phyloP scores from a whole-genome alignment of 1,284 basidiomycete genomes.

The Volvariella volvacea region DNA sequence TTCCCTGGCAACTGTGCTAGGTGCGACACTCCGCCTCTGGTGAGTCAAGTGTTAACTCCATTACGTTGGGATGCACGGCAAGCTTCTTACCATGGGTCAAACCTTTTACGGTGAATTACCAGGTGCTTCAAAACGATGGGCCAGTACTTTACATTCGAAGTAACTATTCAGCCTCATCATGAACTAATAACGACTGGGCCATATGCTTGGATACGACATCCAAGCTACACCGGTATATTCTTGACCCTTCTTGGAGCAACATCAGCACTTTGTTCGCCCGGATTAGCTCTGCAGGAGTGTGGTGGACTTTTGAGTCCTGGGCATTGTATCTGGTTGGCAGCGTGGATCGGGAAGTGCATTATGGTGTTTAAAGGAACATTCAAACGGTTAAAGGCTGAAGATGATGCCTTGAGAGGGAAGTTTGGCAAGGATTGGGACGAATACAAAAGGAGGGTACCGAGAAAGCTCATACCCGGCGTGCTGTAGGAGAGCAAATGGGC shows the following conservation, averaged over 20 bases:
- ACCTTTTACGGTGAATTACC: background rate
- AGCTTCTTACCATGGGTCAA: no score
- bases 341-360: constrained; percentile 26
- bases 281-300: constrained; percentile 19
- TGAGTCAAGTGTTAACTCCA: constrained; percentile 6
- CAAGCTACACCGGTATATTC: constrained; percentile 30
- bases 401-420: constrained; percentile 21
- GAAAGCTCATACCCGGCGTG: constrained; percentile 24
- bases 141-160: constrained; percentile 30
- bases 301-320: background rate
- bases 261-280: constrained; percentile 21
- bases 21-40: constrained; percentile 6
- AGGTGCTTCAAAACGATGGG: constrained; percentile 31
- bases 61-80: no score
- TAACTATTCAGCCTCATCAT: constrained; percentile 28
- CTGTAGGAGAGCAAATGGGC: no score
- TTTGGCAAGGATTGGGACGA: constrained; percentile 28
- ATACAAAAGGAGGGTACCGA: constrained; percentile 25
- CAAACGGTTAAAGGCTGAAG: constrained; percentile 23
- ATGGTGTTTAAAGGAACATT: constrained; percentile 25
- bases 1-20: constrained; percentile 2
- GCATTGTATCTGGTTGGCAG: constrained; percentile 7
- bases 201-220: constrained; percentile 31
- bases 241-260: constrained; percentile 27
- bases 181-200: constrained; percentile 27